Evolutionary conservation across 176 grass and related monocot species (phyloP), one percentile per base, ranked within the genome.

Genomic region (Bothriochloa decipiens): DNA sequence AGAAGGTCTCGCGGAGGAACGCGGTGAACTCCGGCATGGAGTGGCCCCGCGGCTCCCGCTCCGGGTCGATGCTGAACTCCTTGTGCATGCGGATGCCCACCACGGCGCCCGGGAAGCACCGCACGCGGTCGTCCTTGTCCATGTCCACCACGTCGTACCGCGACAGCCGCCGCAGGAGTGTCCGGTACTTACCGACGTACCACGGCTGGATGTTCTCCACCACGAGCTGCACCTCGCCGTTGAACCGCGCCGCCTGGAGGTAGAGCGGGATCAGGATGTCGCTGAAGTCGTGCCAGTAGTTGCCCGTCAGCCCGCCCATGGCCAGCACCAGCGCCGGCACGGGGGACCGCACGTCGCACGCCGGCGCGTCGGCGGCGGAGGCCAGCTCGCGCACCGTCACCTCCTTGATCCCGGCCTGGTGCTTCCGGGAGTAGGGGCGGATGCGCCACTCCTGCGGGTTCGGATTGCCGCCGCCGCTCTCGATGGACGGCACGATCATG

Each of bases 241-340:
- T 8, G 89, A 91, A 96, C 25, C 87, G 84, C 0, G 27, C 39
- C 0, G 94, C 85, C 76, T 86, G 86, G 67, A 96, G 78, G 82
- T 87, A 96, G 7, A 96, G 88, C 60, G 94, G 94, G 91, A 96
- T 89, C 28, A 96, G 8, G 12, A 96, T 20, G 85, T 96, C 94
- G 68, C 83, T 89, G 88, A 93, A 92, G 69, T 96, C 94, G 81
- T 96, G 94, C 94, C 94, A 96, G 85, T 96, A 96, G 87, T 96
- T 96, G 71, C 94, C 94, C 1, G 84, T 91, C 10, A 91, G 89
- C 15, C 94, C 94, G 65, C 94, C 94, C 82, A 91, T 87, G 81
- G 94, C 94, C 15, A 96, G 64, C 61, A 96, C 88, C 78, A 96
- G 9, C 9, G 91, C 94, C 22, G 94, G 93, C 2, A 96, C 85